Base-by-base conservation (phyloP, 1,284 basidiomycete species). In the Cronartium ribicola region DNA sequence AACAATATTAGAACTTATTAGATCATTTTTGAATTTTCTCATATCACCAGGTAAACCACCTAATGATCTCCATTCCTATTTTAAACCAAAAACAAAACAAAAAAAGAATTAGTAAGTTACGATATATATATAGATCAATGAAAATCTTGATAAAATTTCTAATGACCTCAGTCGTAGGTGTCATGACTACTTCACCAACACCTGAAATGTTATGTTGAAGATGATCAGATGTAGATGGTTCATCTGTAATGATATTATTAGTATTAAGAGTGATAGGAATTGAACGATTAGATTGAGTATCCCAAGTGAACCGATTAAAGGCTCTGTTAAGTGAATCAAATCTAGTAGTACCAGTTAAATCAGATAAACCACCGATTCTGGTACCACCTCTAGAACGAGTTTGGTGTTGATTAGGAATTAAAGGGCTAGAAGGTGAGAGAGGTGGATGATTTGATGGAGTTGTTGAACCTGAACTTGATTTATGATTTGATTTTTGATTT, bases 151-250 rank as follows among this genome's bases (percentile, higher is more conserved):
- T n/a, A 37, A 60, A 44, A 41, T 6, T n/a, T 17, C 14, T 2
- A 61, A 13, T 66, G 20, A 73, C 70, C 46, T 73, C 64, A 22
- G 70, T 73, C 5, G 70, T 73, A 7, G 70, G 70, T 17, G 70
- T 73, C 70, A 73, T 73, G 64, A 73, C 64, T 4, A 73, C 70
- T 17, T 73, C 70, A 29, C 40, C 40, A 5, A 64, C 7, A 40
- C 40, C 7, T 43, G 37, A 43, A 20, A 14, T 64, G 14, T 64
- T 40, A 17, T n/a, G 13, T 11, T 13, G 10, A 17, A 40, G 62
- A 40, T 64, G 62, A 64, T 36, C 17, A 41, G 20, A 29, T 36
- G 37, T 11, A 1, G 39, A 17, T 17, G 36, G 37, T 14, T 22
- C 40, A 37, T 39, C 7, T 37, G 61, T 46, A n/a, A n/a, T 11